Evolutionary conservation across 1,284 basidiomycete species (phyloP).

Genomic region (Rhodotorula mucilaginosa): DNA sequence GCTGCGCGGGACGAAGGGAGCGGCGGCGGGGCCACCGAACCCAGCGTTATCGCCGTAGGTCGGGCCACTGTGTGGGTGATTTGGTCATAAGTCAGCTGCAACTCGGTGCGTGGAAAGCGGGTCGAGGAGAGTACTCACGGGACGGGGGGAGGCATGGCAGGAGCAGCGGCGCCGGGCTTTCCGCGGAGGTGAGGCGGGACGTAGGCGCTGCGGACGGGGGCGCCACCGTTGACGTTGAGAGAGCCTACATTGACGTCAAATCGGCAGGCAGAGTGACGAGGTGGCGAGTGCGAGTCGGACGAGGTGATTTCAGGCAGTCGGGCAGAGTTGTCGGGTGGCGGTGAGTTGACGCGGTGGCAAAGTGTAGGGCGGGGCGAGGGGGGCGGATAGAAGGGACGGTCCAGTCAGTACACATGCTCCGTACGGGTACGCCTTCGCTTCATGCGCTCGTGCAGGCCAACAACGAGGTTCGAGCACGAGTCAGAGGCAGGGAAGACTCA

Average conservation of each 20-base stretch:
- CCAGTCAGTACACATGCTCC: not conserved
- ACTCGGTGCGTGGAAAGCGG: too few relatives aligned
- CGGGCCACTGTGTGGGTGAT: not conserved
- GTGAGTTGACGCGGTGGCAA: not conserved
- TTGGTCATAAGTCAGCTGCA: slow-evolving; percentile 9
- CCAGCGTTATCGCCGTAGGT: slow-evolving; percentile 2
- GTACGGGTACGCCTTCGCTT: too few relatives aligned
- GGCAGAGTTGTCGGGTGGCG: not conserved
- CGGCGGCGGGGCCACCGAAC: slow-evolving; percentile 26
- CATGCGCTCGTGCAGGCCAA: too few relatives aligned
- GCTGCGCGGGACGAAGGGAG: slow-evolving; percentile 24
- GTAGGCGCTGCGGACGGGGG: slow-evolving; percentile 33
- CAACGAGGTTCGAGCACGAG: not conserved
- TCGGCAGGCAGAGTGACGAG: not conserved
- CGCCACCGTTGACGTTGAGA: slow-evolving; percentile 31
- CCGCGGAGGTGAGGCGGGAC: slow-evolving; percentile 43
- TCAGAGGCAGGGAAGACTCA: slow-evolving; percentile 1
- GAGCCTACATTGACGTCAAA: slow-evolving; percentile 12
- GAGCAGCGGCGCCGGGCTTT: slow-evolving; percentile 24
- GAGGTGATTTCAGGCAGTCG: not conserved
- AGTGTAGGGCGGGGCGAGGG: too few relatives aligned
- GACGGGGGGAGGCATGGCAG: slow-evolving; percentile 13
- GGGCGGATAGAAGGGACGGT: not conserved
- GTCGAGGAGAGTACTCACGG: slow-evolving; percentile 7
- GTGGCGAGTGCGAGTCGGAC: not conserved